These are phyloP conservation scores for Lavandula angustifolia DNA, from an alignment of 257 asterid genomes.

Conservation along the genomic window DNA sequence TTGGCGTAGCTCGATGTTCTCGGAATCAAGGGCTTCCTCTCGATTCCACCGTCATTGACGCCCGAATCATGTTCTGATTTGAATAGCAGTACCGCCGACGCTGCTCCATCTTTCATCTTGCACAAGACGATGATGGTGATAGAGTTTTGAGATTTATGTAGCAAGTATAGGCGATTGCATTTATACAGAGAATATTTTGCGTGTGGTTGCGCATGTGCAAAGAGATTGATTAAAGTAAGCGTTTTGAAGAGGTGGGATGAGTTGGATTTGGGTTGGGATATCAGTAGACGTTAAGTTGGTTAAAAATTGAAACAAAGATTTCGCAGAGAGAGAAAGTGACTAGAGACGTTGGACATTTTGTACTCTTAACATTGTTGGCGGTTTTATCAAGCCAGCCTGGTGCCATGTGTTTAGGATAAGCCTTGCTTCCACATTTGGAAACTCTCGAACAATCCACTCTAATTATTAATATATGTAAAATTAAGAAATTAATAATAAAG, in stretches of 20 bases:
- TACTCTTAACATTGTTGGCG: no score
- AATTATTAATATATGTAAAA: no score
- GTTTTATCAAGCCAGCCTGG: no score
- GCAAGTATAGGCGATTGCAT: constrained; percentile 31
- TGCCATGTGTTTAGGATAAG: no score
- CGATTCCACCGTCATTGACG: constrained; percentile 35
- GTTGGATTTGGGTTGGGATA: constrained; percentile 14
- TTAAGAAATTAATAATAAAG: no score
- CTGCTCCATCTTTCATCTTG: constrained; percentile 30
- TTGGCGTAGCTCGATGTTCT: constrained; percentile 43
- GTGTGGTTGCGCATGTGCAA: no score
- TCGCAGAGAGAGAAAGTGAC: not conserved
- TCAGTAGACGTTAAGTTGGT: constrained; percentile 24
- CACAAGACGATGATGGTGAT: constrained; percentile 13
- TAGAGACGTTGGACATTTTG: not conserved
- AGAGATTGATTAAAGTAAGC: no score
- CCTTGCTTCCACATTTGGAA: no score
- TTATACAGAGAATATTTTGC: no score
- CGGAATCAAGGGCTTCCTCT: constrained; percentile 53
- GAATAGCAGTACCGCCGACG: constrained; percentile 44
- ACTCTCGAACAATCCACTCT: no score
- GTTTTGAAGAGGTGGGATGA: no score
- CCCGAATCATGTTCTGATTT: constrained; percentile 52
- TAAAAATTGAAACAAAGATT: not conserved
- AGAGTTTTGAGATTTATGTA: not conserved